phyloP scores from a whole-genome alignment of 495 filamentous ascomycete genomes.

The Hypoxylon trugodes region DNA sequence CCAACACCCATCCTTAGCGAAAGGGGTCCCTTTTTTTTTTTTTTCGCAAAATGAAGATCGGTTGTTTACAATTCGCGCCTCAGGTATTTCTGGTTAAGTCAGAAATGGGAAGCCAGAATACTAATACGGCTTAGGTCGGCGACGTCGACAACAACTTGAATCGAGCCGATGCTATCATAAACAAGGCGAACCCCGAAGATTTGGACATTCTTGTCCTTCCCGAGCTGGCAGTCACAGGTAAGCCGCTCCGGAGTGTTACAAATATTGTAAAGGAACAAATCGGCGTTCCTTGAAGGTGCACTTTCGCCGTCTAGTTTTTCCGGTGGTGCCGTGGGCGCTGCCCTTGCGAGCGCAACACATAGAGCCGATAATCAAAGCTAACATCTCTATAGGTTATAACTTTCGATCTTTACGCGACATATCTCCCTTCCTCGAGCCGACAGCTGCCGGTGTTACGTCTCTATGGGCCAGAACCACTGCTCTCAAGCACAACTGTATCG shows the following conservation, averaged over 20 bases:
- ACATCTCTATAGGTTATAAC: slow-evolving; percentile 76
- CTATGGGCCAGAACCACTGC: slow-evolving; percentile 83
- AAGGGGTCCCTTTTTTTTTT: no score
- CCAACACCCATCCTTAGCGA: no score
- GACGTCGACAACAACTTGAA: slow-evolving; percentile 79
- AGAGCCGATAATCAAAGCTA: no score
- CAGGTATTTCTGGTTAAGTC: slow-evolving; percentile 29
- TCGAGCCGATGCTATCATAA: slow-evolving; percentile 75
- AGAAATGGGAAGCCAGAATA: not conserved
- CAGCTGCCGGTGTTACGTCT: slow-evolving; percentile 74
- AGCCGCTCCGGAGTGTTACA: not conserved
- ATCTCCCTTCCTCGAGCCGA: slow-evolving; percentile 80
- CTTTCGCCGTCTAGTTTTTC: no score
- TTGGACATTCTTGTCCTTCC: slow-evolving; percentile 82
- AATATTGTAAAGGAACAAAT: not conserved
- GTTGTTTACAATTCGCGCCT: slow-evolving; percentile 80
- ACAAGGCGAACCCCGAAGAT: slow-evolving; percentile 58
- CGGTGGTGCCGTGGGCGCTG: no score
- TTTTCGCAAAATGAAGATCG: slow-evolving; percentile 84
- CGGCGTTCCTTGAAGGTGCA: no score
- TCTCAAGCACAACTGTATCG: slow-evolving; percentile 73
- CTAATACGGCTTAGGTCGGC: slow-evolving; percentile 59
- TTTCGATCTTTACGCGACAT: slow-evolving; percentile 83
- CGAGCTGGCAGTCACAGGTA: slow-evolving; percentile 88
- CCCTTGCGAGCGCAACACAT: no score